Percentiles rank a stretch among this genome's conserved stretches.
These are phyloP conservation scores for Gorgonomyces haynaldii DNA, from an alignment of 192 early-diverging fungal genomes.

Conservation along the genomic window DNA sequence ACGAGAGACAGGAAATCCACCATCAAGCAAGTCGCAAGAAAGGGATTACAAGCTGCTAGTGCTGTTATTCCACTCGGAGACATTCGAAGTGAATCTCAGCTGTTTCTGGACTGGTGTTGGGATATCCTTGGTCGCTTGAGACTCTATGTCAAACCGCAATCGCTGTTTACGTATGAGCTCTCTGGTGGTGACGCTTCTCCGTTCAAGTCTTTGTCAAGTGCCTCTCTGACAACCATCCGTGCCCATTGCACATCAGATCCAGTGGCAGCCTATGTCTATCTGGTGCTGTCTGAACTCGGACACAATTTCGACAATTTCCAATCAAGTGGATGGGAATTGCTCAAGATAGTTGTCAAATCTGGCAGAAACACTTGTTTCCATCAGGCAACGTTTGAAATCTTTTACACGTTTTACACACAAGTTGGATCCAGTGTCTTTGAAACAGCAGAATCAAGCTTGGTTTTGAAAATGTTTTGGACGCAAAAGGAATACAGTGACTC, in stretches of 20 bases:
- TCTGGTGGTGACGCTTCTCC: background rate
- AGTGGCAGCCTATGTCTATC: conserved; percentile 20
- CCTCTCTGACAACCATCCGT: conserved; percentile 20
- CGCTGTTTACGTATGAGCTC: conserved; percentile 17
- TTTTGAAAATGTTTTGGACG: conserved; percentile 10
- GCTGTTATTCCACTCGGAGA: no score
- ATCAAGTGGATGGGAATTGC: conserved; percentile 18
- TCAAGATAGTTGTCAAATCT: conserved; percentile 14
- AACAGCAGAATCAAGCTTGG: background rate
- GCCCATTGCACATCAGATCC: conserved; percentile 17
- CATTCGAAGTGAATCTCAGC: no score
- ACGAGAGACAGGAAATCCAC: background rate
- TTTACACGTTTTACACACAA: conserved; percentile 10
- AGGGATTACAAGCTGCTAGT: no score
- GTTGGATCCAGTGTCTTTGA: conserved; percentile 2
- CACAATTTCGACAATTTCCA: conserved; percentile 19
- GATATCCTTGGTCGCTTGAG: conserved; percentile 12
- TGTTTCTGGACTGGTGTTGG: conserved; percentile 30
- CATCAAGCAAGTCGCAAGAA: no score
- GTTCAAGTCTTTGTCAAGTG: conserved; percentile 16
- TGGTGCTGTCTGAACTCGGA: conserved; percentile 28
- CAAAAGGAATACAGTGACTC: background rate
- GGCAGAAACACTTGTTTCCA: conserved; percentile 4
- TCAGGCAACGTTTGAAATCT: conserved; percentile 9
- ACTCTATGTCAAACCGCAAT: conserved; percentile 18